Evolutionary conservation across 345 rosid species (phyloP).

Genomic region (Rubroshorea leprosula): DNA sequence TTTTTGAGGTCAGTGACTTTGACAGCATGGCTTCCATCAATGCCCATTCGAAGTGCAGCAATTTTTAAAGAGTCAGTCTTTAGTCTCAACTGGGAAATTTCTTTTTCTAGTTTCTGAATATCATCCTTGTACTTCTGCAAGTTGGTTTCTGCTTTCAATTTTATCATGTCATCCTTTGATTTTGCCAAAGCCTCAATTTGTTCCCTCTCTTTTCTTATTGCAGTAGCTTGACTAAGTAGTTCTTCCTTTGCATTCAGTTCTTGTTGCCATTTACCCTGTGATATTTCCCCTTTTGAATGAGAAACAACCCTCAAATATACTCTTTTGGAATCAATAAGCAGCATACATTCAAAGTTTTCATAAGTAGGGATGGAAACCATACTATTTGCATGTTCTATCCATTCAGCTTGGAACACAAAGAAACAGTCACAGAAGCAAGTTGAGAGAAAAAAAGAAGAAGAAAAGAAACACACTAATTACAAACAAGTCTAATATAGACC

Average conservation of each 20-base stretch:
- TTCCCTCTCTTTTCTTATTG: conserved; percentile 48
- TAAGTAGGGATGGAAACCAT: conserved; percentile 7
- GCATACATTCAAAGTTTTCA: conserved; percentile 15
- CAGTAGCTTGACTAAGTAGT: conserved; percentile 32
- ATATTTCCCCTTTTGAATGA: conserved; percentile 30
- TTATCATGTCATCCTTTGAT: conserved; percentile 43
- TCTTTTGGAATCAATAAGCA: conserved; percentile 18
- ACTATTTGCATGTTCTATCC: conserved; percentile 13
- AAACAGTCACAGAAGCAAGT: conserved; percentile 9
- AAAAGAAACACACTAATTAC: no score
- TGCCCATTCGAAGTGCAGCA: conserved; percentile 60
- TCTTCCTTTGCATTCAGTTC: conserved; percentile 60
- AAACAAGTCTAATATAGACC: background rate
- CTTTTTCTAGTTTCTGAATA: conserved; percentile 57
- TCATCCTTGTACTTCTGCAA: conserved; percentile 42
- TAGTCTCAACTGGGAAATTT: conserved; percentile 56
- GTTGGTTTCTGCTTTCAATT: conserved; percentile 46
- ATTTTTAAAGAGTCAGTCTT: conserved; percentile 56
- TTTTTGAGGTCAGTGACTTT: conserved; percentile 24
- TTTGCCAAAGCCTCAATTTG: conserved; percentile 43
- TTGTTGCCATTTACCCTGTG: conserved; percentile 78
- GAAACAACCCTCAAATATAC: conserved; percentile 10
- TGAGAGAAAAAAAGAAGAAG: conserved; percentile 5
- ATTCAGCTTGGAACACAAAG: conserved; percentile 1
- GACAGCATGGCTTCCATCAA: conserved; percentile 47